A percentile compares a stretch with the other conserved stretches of the same genome.
Evolutionary conservation across 2,329 filamentous ascomycete species (phyloP).

Genomic region (Clonostachys solani): DNA sequence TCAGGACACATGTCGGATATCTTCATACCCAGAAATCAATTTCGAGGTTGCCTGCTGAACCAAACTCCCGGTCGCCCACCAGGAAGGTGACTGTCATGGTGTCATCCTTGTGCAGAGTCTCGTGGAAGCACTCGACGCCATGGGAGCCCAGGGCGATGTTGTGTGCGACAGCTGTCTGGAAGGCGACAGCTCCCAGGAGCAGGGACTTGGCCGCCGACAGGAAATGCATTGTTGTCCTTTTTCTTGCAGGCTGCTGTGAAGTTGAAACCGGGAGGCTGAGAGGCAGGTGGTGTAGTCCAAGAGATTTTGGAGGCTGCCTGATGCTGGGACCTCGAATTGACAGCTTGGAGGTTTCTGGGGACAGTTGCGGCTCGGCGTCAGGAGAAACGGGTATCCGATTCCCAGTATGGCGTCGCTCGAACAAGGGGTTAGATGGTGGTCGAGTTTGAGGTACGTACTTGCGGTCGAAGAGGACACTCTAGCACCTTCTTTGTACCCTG

Average conservation of each 20-base stretch:
- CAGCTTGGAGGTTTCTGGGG: no score
- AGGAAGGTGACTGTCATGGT: slow-evolving; percentile 99
- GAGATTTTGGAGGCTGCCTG: no score
- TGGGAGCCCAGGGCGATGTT: slow-evolving; percentile 95
- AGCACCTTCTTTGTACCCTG: no score
- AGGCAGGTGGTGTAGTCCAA: no score
- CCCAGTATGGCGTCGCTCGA: no score
- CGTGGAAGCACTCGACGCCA: slow-evolving; percentile 96
- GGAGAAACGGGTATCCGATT: no score
- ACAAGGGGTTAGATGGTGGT: no score
- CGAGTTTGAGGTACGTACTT: no score
- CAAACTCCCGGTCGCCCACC: slow-evolving; percentile 94
- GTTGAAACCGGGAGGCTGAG: neutral
- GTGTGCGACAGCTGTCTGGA: slow-evolving; percentile 70
- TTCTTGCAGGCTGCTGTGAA: neutral
- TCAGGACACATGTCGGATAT: slow-evolving; percentile 3
- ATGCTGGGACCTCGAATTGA: no score
- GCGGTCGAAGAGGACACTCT: no score
- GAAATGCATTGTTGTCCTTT: slow-evolving; percentile 2
- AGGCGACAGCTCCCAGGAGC: slow-evolving; percentile 31
- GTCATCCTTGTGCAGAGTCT: slow-evolving; percentile 87
- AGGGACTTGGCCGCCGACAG: slow-evolving; percentile 34
- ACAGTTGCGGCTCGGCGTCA: no score
- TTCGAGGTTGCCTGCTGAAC: slow-evolving; percentile 88
- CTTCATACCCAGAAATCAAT: slow-evolving; percentile 94